Conservation (phyloP, 805 yeast genomes). For the Spencermartinsiella europaea region DNA sequence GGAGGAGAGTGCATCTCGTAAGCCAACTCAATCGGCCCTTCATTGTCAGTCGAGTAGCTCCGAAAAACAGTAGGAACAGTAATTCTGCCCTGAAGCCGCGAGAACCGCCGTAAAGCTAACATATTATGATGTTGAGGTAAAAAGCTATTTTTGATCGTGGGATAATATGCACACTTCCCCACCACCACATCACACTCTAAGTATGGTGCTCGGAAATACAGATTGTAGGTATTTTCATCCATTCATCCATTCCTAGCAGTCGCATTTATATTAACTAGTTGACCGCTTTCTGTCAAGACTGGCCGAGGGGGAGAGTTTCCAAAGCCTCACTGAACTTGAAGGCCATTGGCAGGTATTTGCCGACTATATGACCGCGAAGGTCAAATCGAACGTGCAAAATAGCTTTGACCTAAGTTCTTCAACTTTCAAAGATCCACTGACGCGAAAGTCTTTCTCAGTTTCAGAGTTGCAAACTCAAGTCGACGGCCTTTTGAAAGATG, state of each 20-base stretch:
- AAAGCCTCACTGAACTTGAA: background rate
- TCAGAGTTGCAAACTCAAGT: background rate
- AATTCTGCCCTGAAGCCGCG: too few relatives aligned
- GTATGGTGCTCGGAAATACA: background rate
- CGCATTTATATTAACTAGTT: background rate
- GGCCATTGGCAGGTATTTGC: background rate
- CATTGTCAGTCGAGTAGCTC: background rate
- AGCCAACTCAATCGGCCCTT: background rate
- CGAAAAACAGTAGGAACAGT: too few relatives aligned
- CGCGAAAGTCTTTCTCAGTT: background rate
- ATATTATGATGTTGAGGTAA: too few relatives aligned
- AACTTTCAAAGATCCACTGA: background rate
- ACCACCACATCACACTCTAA: too few relatives aligned
- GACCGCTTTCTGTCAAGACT: background rate
- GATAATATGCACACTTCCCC: too few relatives aligned
- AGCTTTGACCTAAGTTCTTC: background rate
- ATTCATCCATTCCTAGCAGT: too few relatives aligned
- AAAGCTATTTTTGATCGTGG: too few relatives aligned
- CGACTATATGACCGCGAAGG: background rate
- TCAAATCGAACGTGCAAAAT: background rate
- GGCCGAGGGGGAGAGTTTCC: background rate
- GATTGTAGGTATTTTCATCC: background rate
- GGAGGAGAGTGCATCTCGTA: background rate
- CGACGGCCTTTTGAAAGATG: background rate
- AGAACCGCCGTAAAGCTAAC: too few relatives aligned